Percentiles rank a stretch among this genome's conserved stretches.
These are phyloP conservation scores for Quercus phellos DNA, from an alignment of 331 rosid species.

Conservation along the genomic window DNA sequence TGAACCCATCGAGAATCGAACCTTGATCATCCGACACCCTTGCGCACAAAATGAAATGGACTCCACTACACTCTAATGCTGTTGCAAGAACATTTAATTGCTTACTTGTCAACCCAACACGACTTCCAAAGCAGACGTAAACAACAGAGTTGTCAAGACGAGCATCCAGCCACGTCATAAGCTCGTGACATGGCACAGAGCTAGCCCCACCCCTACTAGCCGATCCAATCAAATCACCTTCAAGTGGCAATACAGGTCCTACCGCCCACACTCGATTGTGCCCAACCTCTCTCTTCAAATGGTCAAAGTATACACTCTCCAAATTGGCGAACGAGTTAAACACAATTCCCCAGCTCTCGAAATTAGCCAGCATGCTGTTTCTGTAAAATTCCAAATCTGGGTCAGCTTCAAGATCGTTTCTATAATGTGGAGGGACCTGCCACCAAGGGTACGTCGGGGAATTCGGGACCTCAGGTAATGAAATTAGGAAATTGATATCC, in stretches of 20 bases:
- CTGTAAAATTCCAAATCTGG: conserved; percentile 6
- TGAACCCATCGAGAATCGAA: conserved; percentile 1
- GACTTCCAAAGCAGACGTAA: conserved; percentile 49
- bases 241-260: conserved; percentile 33
- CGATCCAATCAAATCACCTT: not conserved
- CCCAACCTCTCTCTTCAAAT: conserved; percentile 15
- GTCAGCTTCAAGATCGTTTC: not conserved
- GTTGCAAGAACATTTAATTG: conserved; percentile 29
- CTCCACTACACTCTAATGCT: conserved; percentile 30
- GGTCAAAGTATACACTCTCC: conserved; percentile 28
- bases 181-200: not conserved
- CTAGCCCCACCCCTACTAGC: conserved; percentile 28
- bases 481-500: not conserved
- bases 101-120: not conserved
- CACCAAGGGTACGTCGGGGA: conserved; percentile 42
- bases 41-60: conserved; percentile 23
- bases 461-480: conserved; percentile 23
- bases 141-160: conserved; percentile 10
- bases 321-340: conserved; percentile 32
- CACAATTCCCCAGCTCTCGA: conserved; percentile 27
- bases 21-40: not conserved
- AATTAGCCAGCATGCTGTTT: conserved; percentile 11
- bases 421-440: conserved; percentile 3
- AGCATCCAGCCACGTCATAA: conserved; percentile 30
- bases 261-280: conserved; percentile 45